Percentiles rank a stretch among this genome's conserved stretches.
These are phyloP conservation scores for Paramecium bursaria DNA, from an alignment of 73 alveolate genomes.

Conservation along the genomic window DNA sequence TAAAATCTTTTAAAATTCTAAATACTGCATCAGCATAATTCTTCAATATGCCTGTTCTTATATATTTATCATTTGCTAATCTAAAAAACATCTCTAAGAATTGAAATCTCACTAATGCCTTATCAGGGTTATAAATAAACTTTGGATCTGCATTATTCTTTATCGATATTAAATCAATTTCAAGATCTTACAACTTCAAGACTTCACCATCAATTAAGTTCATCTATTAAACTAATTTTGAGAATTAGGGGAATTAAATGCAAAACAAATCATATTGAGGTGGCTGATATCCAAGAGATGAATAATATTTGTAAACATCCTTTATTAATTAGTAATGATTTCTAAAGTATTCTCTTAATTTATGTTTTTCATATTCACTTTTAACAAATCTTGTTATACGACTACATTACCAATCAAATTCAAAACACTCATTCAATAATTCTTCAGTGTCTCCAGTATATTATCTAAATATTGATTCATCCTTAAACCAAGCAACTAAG, in stretches of 20 bases:
- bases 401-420: slow-evolving; percentile 86
- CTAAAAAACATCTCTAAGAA: slow-evolving; percentile 78
- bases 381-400: slow-evolving; percentile 77
- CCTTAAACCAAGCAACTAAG: slow-evolving; percentile 69
- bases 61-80: slow-evolving; percentile 75
- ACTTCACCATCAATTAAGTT: slow-evolving; percentile 23
- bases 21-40: slow-evolving; percentile 71
- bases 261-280: slow-evolving; percentile 37
- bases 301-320: slow-evolving; percentile 64
- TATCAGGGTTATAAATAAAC: slow-evolving; percentile 72
- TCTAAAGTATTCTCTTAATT: slow-evolving; percentile 70
- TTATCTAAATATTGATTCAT: slow-evolving; percentile 75
- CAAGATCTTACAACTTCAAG: slow-evolving; percentile 42
- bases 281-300: slow-evolving; percentile 58
- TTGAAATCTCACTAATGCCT: slow-evolving; percentile 71
- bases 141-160: slow-evolving; percentile 50
- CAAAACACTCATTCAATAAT: slow-evolving; percentile 82
- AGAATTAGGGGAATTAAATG: slow-evolving; percentile 31
- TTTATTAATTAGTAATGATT: slow-evolving; percentile 53
- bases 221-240: slow-evolving; percentile 30
- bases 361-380: slow-evolving; percentile 72
- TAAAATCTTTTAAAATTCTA: slow-evolving; percentile 60
- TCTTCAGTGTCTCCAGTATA: slow-evolving; percentile 79
- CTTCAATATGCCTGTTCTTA: slow-evolving; percentile 53
- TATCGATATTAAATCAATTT: slow-evolving; percentile 36